A percentile compares a stretch with the other conserved stretches of the same genome.
Evolutionary conservation across 768 basidiomycete genomes (phyloP).

Genomic region (Amanita rubescens): DNA sequence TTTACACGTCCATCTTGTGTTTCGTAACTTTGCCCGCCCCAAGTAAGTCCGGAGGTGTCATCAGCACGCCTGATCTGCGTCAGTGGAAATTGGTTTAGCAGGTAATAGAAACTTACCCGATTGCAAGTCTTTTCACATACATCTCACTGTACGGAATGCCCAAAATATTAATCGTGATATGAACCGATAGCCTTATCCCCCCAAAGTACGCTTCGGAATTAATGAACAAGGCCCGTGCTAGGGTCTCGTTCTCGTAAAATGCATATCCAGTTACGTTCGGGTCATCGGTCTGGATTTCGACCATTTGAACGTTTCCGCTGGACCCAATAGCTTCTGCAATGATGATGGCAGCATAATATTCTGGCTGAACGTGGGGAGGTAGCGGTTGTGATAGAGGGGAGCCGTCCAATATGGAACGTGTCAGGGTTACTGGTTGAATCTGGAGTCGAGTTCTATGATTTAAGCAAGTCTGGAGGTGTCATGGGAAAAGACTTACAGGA

Average conservation of each 20-base stretch:
- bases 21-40: constrained; percentile 56
- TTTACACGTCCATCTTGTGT: constrained; percentile 35
- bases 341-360: constrained; percentile 60
- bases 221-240: constrained; percentile 49
- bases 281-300: constrained; percentile 44
- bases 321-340: constrained; percentile 49
- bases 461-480: background rate
- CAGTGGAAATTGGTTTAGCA: background rate
- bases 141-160: constrained; percentile 20
- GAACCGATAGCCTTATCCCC: constrained; percentile 29
- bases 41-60: constrained; percentile 41
- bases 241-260: constrained; percentile 38
- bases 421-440: constrained; percentile 59
- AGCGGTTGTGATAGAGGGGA: constrained; percentile 39
- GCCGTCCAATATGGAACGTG: constrained; percentile 51
- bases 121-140: constrained; percentile 41
- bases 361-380: constrained; percentile 54
- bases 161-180: constrained; percentile 31
- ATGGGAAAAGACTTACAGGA: constrained; percentile 30
- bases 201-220: constrained; percentile 47
- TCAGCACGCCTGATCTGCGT: constrained; percentile 33
- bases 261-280: constrained; percentile 52
- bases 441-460: constrained; percentile 17
- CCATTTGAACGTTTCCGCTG: constrained; percentile 30
- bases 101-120: constrained; percentile 29